Base-by-base conservation (phyloP, 2,329 filamentous ascomycete species). In the Aspergillus udagawae region DNA sequence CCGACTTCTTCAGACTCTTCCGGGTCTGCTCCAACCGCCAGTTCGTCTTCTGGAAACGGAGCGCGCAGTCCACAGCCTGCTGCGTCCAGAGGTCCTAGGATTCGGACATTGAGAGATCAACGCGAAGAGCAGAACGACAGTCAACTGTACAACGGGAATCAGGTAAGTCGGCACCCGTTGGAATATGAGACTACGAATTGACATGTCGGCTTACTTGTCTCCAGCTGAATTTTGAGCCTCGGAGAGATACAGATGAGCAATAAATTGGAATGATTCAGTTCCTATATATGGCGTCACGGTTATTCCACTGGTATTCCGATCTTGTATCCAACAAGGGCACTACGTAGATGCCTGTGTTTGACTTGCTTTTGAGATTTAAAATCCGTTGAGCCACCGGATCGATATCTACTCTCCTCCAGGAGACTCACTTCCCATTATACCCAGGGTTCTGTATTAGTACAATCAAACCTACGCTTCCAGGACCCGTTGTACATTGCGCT, bases 131-230 rank as follows among this genome's bases (percentile, higher is more conserved):
- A 79, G 53, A 75, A 83, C 55, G 81, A 87, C 60, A 82, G 86
- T 48, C 88, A 95, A 68, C 83, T 95, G 49, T 96, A 97, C 70
- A 97, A 97, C 68, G 92, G 92, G 1, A 97, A 96, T 69, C 90
- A 90, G 70, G 90, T 92, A 79, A 6, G 25, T 38, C 4, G 35
- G 12, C 28, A 14, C 17, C 25, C 25, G 2, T 20, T 35, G 2
- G 25, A 9, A 29, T 9, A 21, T 4, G 12, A 44, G 17, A 5
- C 8, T 25, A 17, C 23, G 27, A 17, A 28, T 47, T 28, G 10
- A 32, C 23, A 17, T 25, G 9, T 48, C 49, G 28, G 21, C 56
- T 57, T 21, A 54, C 28, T 4, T 50, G 32, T 29, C 1, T 50
- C 12, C 51, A 67, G 65, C 57, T 67, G 28, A 66, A 67, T 54